A percentile compares a stretch with the other conserved stretches of the same genome.
Conservation (phyloP, 805 yeast genomes). For the Candida parachauliodes region DNA sequence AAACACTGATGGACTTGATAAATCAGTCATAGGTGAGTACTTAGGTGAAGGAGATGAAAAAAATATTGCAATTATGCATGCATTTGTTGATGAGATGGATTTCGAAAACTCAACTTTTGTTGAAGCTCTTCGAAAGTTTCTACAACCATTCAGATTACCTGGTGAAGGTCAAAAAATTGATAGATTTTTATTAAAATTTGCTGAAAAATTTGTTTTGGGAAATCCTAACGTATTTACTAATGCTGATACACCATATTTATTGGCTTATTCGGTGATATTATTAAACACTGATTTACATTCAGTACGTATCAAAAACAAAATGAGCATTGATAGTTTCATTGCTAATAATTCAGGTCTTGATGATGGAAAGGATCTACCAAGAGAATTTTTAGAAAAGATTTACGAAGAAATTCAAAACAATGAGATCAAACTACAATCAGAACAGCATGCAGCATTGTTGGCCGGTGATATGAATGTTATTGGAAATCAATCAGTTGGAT, state of each 20-base stretch:
- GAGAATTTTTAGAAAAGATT: conserved; percentile 63
- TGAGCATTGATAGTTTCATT: conserved; percentile 85
- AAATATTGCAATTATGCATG: conserved; percentile 83
- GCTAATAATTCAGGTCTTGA: conserved; percentile 89
- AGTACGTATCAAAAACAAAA: conserved; percentile 75
- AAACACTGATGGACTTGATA: conserved; percentile 71
- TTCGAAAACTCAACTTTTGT: conserved; percentile 68
- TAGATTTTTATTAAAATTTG: conserved; percentile 94
- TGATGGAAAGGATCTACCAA: conserved; percentile 80
- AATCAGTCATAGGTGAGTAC: conserved; percentile 83
- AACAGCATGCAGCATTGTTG: conserved; percentile 87
- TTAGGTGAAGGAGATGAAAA: conserved; percentile 84
- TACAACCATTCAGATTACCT: conserved; percentile 89
- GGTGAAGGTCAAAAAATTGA: conserved; percentile 99
- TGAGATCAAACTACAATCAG: conserved; percentile 89
- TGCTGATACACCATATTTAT: conserved; percentile 90
- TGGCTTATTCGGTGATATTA: conserved; percentile 89
- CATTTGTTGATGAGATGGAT: conserved; percentile 85
- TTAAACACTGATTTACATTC: conserved; percentile 94
- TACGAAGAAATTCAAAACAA: conserved; percentile 75
- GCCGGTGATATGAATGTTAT: conserved; percentile 50
- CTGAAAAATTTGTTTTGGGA: conserved; percentile 84
- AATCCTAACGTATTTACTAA: conserved; percentile 85
- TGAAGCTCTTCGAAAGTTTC: conserved; percentile 77
- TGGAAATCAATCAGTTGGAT: conserved; percentile 43